These are phyloP conservation scores for Hypholoma sublateritium DNA, from an alignment of 768 basidiomycete genomes.

Conservation along the genomic window DNA sequence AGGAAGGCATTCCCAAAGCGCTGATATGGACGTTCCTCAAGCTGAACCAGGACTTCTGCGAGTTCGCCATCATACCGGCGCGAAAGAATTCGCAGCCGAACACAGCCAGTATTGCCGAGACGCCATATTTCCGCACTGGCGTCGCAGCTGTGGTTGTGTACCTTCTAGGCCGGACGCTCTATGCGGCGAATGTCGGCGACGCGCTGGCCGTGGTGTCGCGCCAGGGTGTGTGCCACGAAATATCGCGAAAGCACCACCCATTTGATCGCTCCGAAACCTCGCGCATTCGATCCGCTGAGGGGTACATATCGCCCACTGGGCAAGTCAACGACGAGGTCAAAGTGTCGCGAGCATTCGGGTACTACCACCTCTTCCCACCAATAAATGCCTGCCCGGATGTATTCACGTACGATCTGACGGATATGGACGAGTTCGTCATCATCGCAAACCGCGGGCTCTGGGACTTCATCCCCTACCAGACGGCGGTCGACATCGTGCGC, in stretches of 20 bases:
- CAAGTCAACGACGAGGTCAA: conserved; percentile 90
- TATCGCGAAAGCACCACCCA: conserved; percentile 86
- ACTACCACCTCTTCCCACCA: conserved; percentile 85
- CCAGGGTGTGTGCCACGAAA: conserved; percentile 67
- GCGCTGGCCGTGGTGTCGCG: conserved; percentile 84
- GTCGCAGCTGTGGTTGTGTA: conserved; percentile 88
- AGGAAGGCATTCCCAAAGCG: conserved; percentile 65
- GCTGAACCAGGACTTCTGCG: conserved; percentile 81
- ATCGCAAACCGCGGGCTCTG: conserved; percentile 91
- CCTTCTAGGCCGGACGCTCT: conserved; percentile 73
- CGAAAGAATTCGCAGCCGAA: conserved; percentile 77
- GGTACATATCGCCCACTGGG: conserved; percentile 91
- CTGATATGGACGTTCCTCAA: conserved; percentile 84
- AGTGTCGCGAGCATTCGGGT: conserved; percentile 92
- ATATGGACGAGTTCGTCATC: conserved; percentile 94
- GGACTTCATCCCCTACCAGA: conserved; percentile 93
- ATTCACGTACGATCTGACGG: conserved; percentile 64
- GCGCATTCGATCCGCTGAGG: conserved; percentile 89
- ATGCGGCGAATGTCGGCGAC: conserved; percentile 89
- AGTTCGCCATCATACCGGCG: conserved; percentile 49
- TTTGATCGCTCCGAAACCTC: conserved; percentile 82
- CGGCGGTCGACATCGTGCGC: conserved; percentile 93
- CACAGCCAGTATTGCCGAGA: conserved; percentile 40
- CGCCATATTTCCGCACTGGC: conserved; percentile 60
- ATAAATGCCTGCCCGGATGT: conserved; percentile 90